A percentile compares a stretch with the other conserved stretches of the same genome.
Conservation (phyloP, 768 basidiomycete species). For the Suillus placidus region DNA sequence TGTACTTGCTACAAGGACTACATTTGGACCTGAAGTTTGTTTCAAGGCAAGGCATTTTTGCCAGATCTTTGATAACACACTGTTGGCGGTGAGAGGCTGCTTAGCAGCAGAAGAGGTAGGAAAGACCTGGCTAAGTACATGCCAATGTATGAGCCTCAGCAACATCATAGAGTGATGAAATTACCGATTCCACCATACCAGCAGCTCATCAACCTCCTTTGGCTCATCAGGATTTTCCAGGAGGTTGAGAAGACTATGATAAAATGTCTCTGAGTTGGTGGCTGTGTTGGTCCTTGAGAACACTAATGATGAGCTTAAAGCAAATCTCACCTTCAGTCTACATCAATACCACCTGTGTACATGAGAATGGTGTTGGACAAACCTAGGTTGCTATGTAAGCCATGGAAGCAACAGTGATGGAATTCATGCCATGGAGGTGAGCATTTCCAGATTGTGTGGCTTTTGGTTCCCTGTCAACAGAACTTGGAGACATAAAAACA, state of each 20-base stretch:
- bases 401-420: too few relatives aligned
- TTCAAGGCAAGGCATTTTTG: slow-evolving; percentile 1
- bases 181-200: slow-evolving; percentile 24
- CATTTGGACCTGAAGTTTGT: too few relatives aligned
- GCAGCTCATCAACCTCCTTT: slow-evolving; percentile 20
- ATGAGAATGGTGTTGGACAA: slow-evolving; percentile 12
- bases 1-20: too few relatives aligned
- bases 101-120: slow-evolving; percentile 3
- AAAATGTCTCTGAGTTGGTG: slow-evolving; percentile 28
- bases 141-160: slow-evolving; percentile 1
- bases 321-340: slow-evolving; percentile 20
- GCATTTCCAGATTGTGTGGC: too few relatives aligned
- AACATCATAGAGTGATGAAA: not conserved
- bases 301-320: slow-evolving; percentile 17
- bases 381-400: too few relatives aligned
- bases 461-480: too few relatives aligned
- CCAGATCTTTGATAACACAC: slow-evolving; percentile 5
- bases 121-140: slow-evolving; percentile 11
- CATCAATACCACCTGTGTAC: slow-evolving; percentile 1
- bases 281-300: slow-evolving; percentile 24
- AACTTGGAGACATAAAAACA: slow-evolving; percentile 28
- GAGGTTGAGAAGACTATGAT: slow-evolving; percentile 2
- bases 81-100: not conserved
- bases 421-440: too few relatives aligned
- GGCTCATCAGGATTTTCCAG: slow-evolving; percentile 23